phyloP scores from a whole-genome alignment of 371 early-diverging fungal genomes.

The Choanephora cucurbitarum region DNA sequence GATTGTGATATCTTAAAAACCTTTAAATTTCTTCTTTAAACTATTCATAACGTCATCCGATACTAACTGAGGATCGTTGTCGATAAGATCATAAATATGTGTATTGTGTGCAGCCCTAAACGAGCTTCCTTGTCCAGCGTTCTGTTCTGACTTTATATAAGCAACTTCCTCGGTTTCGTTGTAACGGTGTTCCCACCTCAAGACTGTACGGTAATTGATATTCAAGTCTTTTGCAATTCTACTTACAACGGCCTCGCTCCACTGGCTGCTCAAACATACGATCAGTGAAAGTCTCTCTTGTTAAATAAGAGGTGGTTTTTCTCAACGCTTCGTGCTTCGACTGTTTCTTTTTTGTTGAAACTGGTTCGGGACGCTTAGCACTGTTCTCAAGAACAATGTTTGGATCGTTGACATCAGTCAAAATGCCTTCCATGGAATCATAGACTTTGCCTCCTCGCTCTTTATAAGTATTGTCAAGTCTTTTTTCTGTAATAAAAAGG shows the following conservation, averaged over 20 bases:
- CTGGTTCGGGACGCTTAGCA: conserved; percentile 16
- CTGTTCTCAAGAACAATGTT: conserved; percentile 20
- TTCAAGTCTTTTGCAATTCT: too few relatives aligned
- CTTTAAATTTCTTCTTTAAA: conserved; percentile 15
- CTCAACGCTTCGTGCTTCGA: conserved; percentile 3
- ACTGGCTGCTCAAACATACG: too few relatives aligned
- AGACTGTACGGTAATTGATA: conserved; percentile 8
- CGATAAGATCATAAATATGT: too few relatives aligned
- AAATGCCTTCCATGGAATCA: too few relatives aligned
- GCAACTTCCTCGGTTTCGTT: conserved; percentile 3
- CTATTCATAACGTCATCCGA: conserved; percentile 13
- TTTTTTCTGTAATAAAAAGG: too few relatives aligned
- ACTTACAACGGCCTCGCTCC: too few relatives aligned
- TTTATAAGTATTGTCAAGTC: too few relatives aligned
- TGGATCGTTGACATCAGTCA: conserved; percentile 14
- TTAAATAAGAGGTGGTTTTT: neutral
- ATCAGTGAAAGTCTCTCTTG: conserved; percentile 11
- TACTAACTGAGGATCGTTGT: conserved; percentile 15
- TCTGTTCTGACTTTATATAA: conserved; percentile 8
- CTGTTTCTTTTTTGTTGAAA: conserved; percentile 16
- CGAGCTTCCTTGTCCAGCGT: too few relatives aligned
- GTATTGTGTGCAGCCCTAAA: too few relatives aligned
- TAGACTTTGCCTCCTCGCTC: conserved; percentile 19
- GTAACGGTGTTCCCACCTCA: conserved; percentile 1
- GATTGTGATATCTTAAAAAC: conserved; percentile 15